Base-by-base conservation (phyloP, 345 rosid genomes). In the Diplotaxis tenuifolia region DNA sequence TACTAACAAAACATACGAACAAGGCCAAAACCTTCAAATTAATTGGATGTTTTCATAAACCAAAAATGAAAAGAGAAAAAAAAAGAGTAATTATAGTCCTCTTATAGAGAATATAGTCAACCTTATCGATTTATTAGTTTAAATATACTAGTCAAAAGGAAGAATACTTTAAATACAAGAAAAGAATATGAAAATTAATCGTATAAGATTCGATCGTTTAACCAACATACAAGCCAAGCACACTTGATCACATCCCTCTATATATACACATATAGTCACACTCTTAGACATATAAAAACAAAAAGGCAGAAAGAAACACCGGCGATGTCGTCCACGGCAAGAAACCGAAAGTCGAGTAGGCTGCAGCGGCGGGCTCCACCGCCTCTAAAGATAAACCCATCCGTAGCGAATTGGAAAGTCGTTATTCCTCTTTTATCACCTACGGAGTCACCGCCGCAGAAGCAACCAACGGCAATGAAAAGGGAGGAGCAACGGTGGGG, bases 351-450 rank as follows among this genome's bases (percentile, higher is more conserved):
- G 32, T 82, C 85, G 7, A 88, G 92, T 79, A 84, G 94, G 9
- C 87, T 93, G 28, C 93, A 89, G 73, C 86, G 88, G 62, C 88
- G 92, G 6, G 89, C 91, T 3, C 98, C 98, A 61, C 85, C 97
- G 2, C 77, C 81, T 19, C 54, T 93, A 20, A 83, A 86, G 80
- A 86, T 93, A 67, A 80, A 74, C 58, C 86, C 90, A n/a, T 75
- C 72, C 0, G 72, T 70, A 19, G 7, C 88, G 0, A 70, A 72
- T 65, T 91, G 96, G 92, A 91, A 89, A 83, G 91, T 80, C 1
- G 91, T 96, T 65, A 93, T 93, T 73, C 98, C 98, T 5, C 94
- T 93, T 72, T 70, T 93, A 16, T 88, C 98, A 50, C 98, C 98
- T 7, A 85, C 90, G 16, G 80, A 78, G 31, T 19, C 88, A 4